Base-by-base conservation (phyloP, 192 early-diverging fungal species). In the Coemansia sp. region DNA sequence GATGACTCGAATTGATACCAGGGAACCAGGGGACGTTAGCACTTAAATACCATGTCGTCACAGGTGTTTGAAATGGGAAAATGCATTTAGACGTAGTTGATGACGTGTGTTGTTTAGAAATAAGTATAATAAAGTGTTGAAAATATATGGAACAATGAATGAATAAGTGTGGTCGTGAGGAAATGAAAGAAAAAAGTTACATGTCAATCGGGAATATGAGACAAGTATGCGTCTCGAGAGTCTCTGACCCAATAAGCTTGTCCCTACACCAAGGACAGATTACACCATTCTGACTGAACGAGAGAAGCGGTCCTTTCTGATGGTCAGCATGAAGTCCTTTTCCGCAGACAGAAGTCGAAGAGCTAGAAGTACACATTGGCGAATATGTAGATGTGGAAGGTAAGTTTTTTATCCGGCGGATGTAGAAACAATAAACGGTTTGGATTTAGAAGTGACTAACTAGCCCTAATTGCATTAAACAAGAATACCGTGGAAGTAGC, bases 141-240 rank as follows among this genome's bases (percentile, higher is more conserved):
- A 37, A 37, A 37, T 37, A 45, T 45, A 45, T 45, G 19, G 17
- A 45, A 45, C 19, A n/a, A 21, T 44, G n/a, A 44, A 21, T 11
- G 18, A 22, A 18, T 9, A 23, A 2, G 9, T n/a, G 34, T 30
- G 44, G 4, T 17, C 15, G 45, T 22, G 14, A n/a, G 13, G 55
- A 15, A 11, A 10, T 18, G 21, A 40, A 54, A 14, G 17, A 22
- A 2, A 14, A 15, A 11, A 24, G 14, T 22, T 66, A 65, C 59
- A 66, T 45, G 11, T 72, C 64, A n/a, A 73, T 59, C 8, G 63
- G 64, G 19, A 73, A 73, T 38, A 66, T 43, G n/a, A 66, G 34
- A 44, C 70, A 73, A 13, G 34, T 21, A 53, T 73, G 70, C 2
- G 55, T 53, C 13, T 62, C 58, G 15, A 64, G 24, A 13, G 46